phyloP scores from a whole-genome alignment of 148 eudicot genomes.

The Spergularia marina region DNA sequence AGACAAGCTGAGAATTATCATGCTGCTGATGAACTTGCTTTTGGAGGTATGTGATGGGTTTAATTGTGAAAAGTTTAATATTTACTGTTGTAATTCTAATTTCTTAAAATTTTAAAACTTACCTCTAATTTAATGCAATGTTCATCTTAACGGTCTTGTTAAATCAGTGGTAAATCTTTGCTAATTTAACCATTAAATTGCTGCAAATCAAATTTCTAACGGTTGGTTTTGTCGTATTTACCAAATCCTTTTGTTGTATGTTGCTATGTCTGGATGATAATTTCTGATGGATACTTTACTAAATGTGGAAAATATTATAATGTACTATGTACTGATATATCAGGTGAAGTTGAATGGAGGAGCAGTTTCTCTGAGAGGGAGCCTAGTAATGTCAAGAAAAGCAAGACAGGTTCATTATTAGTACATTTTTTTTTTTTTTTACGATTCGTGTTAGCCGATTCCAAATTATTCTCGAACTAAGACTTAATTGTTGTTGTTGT shows the following conservation, averaged over 20 bases:
- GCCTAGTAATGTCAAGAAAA: slow-evolving; percentile 68
- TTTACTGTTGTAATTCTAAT: neutral
- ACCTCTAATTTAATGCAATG: slow-evolving; percentile 1
- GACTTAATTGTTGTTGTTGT: too few relatives aligned
- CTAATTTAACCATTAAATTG: slow-evolving; percentile 1
- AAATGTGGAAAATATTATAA: neutral
- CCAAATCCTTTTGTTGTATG: neutral
- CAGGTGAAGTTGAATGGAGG: slow-evolving; percentile 74
- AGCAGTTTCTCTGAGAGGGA: slow-evolving; percentile 85
- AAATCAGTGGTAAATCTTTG: neutral
- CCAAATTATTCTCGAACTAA: too few relatives aligned
- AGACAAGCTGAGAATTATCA: slow-evolving; percentile 47
- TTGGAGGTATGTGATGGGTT: slow-evolving; percentile 48
- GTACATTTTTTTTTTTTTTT: neutral
- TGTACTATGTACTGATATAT: slow-evolving; percentile 28
- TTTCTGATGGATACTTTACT: neutral
- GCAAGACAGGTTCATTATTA: slow-evolving; percentile 57
- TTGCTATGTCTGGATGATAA: neutral
- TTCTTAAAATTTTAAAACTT: neutral
- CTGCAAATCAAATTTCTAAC: slow-evolving; percentile 5
- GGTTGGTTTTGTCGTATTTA: slow-evolving; percentile 9
- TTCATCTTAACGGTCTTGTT: slow-evolving; percentile 8
- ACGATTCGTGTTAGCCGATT: too few relatives aligned
- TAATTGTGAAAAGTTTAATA: neutral
- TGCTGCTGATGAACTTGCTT: slow-evolving; percentile 68